Base-by-base conservation (phyloP, 75 land plant species). In the Adiantum capillusveneris region DNA sequence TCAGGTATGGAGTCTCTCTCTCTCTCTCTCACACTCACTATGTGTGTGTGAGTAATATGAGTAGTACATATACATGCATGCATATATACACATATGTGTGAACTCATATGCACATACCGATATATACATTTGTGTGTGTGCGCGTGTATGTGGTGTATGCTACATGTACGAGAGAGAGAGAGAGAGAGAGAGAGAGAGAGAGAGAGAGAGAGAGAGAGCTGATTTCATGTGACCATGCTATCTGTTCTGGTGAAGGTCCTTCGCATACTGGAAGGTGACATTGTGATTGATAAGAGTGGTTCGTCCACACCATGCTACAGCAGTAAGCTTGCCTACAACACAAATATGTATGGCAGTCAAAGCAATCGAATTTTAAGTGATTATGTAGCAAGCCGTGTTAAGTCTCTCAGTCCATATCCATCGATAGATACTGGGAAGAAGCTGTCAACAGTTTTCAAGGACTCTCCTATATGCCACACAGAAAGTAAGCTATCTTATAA, bases 191-290 rank as follows among this genome's bases (percentile, higher is more conserved):
- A 34, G 37, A 34, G 37, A 34, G 37, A 34, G 37, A 34, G 37
- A 34, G 37, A 34, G 37, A 34, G 37, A 34, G 37, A 34, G 37
- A 34, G 37, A 34, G n/a, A n/a, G n/a, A n/a, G n/a, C 37, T 34
- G 37, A 34, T 34, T 9, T 34, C 37, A 9, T 34, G 37, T 34
- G n/a, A n/a, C n/a, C n/a, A n/a, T n/a, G n/a, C n/a, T n/a, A 34
- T 9, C 3, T 34, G 7, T 34, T 9, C 3, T 34, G 37, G 3
- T 34, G 37, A 34, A 93, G 98, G 90, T 89, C 11, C 76, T 89
- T 0, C 62, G 95, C n/a, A 89, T 89, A 60, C 63, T 89, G 18
- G 95, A 89, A 57, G 96, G 96, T 2, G 88, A 90, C 61, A 36
- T 74, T 59, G 60, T 82, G 20, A 71, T 85, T 67, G 79, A 79